Conservation (phyloP, 371 early-diverging fungal genomes). For the Mucor velutinosus region DNA sequence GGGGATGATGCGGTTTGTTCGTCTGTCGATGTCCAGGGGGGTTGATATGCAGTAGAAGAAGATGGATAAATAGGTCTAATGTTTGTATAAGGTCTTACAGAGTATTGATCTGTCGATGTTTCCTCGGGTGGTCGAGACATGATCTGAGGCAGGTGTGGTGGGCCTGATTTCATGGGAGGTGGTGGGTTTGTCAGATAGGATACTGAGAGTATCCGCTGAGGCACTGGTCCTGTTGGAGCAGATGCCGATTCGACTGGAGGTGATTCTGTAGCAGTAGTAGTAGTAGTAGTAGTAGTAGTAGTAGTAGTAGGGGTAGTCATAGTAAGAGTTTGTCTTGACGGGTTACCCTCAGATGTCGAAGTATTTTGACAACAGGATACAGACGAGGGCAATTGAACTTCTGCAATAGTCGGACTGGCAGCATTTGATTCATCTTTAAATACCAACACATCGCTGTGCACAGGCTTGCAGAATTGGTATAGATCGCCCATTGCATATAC, state of each 20-base stretch:
- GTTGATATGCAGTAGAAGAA: not conserved
- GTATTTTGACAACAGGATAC: conserved; percentile 19
- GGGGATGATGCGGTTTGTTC: not conserved
- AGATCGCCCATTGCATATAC: conserved; percentile 47
- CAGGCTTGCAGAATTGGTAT: conserved; percentile 39
- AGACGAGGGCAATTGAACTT: conserved; percentile 18
- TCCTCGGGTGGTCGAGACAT: conserved; percentile 10
- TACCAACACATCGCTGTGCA: conserved; percentile 35
- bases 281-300: not conserved
- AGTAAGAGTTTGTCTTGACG: not conserved
- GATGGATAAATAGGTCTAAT: conserved; percentile 18
- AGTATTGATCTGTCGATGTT: conserved; percentile 26
- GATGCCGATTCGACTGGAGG: not conserved
- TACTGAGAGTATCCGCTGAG: conserved; percentile 34
- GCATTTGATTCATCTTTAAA: conserved; percentile 31
- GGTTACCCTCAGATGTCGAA: conserved; percentile 1
- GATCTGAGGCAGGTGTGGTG: conserved; percentile 6
- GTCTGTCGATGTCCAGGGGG: conserved; percentile 20
- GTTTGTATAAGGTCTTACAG: conserved; percentile 23
- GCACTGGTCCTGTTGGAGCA: not conserved
- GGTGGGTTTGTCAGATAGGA: conserved; percentile 33
- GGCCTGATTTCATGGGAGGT: not conserved
- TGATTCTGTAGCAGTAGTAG: not conserved
- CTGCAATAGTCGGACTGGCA: conserved; percentile 1
- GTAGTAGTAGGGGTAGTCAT: conserved; percentile 1